Percentiles rank a stretch among this genome's conserved stretches.
Evolutionary conservation across 169 alveolate species (phyloP).

Genomic region (Plasmodium gaboni): DNA sequence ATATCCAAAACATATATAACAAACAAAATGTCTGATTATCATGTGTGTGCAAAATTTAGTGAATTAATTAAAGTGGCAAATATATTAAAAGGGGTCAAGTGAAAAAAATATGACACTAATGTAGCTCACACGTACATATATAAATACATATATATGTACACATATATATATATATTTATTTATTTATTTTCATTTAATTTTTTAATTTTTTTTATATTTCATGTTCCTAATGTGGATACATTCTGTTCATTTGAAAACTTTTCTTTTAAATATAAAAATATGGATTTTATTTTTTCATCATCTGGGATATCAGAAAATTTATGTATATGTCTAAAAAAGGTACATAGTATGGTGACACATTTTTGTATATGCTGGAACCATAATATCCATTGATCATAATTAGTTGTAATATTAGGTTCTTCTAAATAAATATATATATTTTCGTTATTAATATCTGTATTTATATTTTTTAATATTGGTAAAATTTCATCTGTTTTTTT

Average conservation of each 20-base stretch:
- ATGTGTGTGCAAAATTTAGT: conserved; percentile 53
- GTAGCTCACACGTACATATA: not conserved
- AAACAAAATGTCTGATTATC: conserved; percentile 53
- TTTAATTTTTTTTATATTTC: not conserved
- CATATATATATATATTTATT: not conserved
- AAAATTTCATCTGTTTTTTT: conserved; percentile 35
- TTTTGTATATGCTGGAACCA: conserved; percentile 51
- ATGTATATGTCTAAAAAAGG: conserved; percentile 44
- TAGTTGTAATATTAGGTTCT: conserved; percentile 49
- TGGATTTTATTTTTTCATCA: conserved; percentile 38
- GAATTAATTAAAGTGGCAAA: conserved; percentile 16
- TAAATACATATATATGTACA: not conserved
- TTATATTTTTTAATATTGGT: conserved; percentile 33
- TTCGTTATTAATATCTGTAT: conserved; percentile 40
- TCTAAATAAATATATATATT: conserved; percentile 53
- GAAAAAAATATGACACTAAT: not conserved
- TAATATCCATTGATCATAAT: conserved; percentile 41
- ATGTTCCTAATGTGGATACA: too few relatives aligned
- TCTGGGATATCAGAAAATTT: conserved; percentile 48
- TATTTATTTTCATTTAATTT: not conserved
- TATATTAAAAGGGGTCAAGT: conserved; percentile 9
- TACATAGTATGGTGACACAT: conserved; percentile 29
- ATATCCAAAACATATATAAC: conserved; percentile 46
- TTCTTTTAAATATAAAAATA: conserved; percentile 37
- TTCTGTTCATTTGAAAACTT: conserved; percentile 8